A percentile compares a stretch with the other conserved stretches of the same genome.
Evolutionary conservation across 2,329 filamentous ascomycete species (phyloP).

Genomic region (Curvularia sp.): DNA sequence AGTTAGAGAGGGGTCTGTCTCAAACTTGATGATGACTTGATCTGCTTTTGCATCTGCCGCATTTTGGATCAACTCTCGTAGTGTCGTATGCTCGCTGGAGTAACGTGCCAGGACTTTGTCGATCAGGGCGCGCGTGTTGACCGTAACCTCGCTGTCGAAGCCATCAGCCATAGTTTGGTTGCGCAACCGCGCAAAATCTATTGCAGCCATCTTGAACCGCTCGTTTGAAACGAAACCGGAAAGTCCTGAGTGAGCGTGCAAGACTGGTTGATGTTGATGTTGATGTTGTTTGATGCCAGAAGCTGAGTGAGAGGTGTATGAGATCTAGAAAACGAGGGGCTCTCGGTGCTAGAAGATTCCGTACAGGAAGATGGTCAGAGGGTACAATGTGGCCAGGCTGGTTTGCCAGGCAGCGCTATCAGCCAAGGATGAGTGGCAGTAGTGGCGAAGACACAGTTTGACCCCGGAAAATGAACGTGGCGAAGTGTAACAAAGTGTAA

Average conservation of each 20-base stretch:
- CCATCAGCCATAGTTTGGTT: conserved; percentile 88
- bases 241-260: not conserved
- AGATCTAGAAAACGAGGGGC: not conserved
- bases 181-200: conserved; percentile 72
- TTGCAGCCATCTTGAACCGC: conserved; percentile 37
- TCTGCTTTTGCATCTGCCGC: conserved; percentile 95
- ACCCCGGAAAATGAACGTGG: conserved; percentile 29
- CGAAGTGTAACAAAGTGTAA: conserved; percentile 9
- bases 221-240: not conserved
- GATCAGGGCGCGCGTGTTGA: conserved; percentile 94
- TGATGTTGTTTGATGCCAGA: not conserved
- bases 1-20: conserved; percentile 82
- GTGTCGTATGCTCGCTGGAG: conserved; percentile 87
- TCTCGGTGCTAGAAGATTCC: not conserved
- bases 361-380: not conserved
- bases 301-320: not conserved
- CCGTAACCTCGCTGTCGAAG: conserved; percentile 95
- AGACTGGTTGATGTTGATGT: conserved; percentile 9
- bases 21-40: conserved; percentile 88
- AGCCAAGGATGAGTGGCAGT: conserved; percentile 36
- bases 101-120: conserved; percentile 97
- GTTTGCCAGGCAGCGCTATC: conserved; percentile 4
- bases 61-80: conserved; percentile 96
- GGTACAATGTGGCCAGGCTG: conserved; percentile 2
- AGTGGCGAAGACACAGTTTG: conserved; percentile 38